These are phyloP conservation scores for Echium plantagineum DNA, from an alignment of 257 asterid species.

Conservation along the genomic window DNA sequence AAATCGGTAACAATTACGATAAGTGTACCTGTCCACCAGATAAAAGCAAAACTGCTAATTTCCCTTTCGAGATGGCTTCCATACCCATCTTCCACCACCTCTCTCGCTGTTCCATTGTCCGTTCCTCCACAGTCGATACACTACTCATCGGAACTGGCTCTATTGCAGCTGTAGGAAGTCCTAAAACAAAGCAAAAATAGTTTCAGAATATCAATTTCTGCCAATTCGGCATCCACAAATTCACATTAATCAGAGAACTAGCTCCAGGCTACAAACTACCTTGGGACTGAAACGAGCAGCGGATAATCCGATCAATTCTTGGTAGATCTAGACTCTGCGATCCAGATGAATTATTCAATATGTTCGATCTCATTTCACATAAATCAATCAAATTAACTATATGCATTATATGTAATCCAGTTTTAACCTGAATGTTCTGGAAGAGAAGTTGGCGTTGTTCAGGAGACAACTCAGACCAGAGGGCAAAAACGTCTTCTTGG, in stretches of 20 bases:
- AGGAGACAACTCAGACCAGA: slow-evolving; percentile 74
- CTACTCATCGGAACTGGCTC: slow-evolving; percentile 78
- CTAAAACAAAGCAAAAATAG: slow-evolving; percentile 25
- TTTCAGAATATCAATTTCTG: neutral
- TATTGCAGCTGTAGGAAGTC: slow-evolving; percentile 60
- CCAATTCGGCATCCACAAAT: neutral
- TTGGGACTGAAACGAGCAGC: slow-evolving; percentile 76
- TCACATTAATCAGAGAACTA: neutral
- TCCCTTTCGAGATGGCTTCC: slow-evolving; percentile 79
- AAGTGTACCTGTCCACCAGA: slow-evolving; percentile 90
- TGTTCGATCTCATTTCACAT: no score
- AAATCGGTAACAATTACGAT: neutral
- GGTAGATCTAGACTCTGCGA: slow-evolving; percentile 84
- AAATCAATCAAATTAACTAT: no score
- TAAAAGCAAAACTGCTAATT: slow-evolving; percentile 77
- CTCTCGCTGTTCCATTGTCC: slow-evolving; percentile 89
- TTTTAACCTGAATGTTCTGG: slow-evolving; percentile 69
- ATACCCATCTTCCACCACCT: slow-evolving; percentile 91
- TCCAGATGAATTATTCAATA: neutral
- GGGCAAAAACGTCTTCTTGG: slow-evolving; percentile 76
- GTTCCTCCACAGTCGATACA: slow-evolving; percentile 78
- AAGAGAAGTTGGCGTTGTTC: slow-evolving; percentile 65
- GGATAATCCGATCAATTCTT: slow-evolving; percentile 76
- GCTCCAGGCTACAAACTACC: slow-evolving; percentile 29
- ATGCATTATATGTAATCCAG: neutral